Percentiles rank a stretch among this genome's conserved stretches.
Conservation (phyloP, 2,329 filamentous ascomycete genomes). For the Coniochaeta pulveracea region DNA sequence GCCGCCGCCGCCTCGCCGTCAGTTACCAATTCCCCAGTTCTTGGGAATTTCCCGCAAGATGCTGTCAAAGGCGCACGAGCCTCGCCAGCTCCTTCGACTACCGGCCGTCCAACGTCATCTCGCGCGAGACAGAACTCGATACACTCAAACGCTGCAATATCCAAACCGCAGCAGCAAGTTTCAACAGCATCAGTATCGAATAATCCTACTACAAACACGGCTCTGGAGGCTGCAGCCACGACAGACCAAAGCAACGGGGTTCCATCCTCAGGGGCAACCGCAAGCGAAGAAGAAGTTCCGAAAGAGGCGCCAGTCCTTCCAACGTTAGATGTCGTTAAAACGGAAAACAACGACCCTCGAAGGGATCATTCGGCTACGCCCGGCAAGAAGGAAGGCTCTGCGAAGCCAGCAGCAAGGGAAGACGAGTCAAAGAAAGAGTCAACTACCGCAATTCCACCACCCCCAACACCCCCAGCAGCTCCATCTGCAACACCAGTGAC, state of each 20-base stretch:
- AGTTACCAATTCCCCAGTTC: conserved; percentile 63
- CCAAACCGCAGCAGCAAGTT: conserved; percentile 36
- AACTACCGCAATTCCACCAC: conserved; percentile 22
- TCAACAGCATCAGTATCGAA: conserved; percentile 53
- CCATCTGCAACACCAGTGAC: conserved; percentile 20
- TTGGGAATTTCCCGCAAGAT: conserved; percentile 53
- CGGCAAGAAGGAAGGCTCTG: conserved; percentile 20
- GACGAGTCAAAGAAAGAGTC: conserved; percentile 28
- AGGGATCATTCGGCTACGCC: conserved; percentile 13
- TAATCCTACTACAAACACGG: too few relatives aligned
- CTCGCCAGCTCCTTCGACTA: conserved; percentile 48
- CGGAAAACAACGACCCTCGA: conserved; percentile 18
- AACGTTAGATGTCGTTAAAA: conserved; percentile 16
- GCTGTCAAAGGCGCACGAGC: conserved; percentile 34
- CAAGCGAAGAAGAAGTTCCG: conserved; percentile 36
- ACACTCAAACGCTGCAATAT: conserved; percentile 44
- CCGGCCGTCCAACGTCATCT: conserved; percentile 53
- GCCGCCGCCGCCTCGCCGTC: conserved; percentile 51
- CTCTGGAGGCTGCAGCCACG: too few relatives aligned
- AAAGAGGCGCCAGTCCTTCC: conserved; percentile 32
- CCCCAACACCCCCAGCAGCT: conserved; percentile 23
- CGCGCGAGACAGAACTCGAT: conserved; percentile 68
- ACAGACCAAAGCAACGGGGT: conserved; percentile 18
- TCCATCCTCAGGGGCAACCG: too few relatives aligned
- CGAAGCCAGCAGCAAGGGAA: conserved; percentile 30